A percentile compares a stretch with the other conserved stretches of the same genome.
phyloP scores from a whole-genome alignment of 148 eudicot genomes.

The Arbutus unedo region DNA sequence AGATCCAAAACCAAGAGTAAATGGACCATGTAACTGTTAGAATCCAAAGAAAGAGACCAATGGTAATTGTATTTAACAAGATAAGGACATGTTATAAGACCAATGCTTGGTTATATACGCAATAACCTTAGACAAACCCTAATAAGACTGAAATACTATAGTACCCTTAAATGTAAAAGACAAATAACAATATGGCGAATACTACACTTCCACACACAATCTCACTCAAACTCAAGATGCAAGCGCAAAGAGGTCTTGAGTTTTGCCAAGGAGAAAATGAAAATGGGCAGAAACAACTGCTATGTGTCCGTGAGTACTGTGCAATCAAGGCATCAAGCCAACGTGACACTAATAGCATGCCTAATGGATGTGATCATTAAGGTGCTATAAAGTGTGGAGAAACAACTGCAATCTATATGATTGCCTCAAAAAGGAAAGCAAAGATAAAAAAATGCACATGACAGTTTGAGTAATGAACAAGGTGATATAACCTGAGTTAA shows the following conservation, averaged over 20 bases:
- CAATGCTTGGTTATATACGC: not conserved
- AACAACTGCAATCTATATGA: not conserved
- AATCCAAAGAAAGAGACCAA: not conserved
- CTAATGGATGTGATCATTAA: not conserved
- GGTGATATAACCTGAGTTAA: constrained; percentile 5
- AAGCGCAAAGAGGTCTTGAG: not conserved
- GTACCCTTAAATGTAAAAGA: not conserved
- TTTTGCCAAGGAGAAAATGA: not conserved
- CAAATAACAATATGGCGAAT: not conserved
- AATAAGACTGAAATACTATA: not conserved
- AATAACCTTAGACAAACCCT: not conserved
- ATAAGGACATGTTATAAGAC: not conserved
- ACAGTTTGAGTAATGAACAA: not conserved
- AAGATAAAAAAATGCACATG: not conserved
- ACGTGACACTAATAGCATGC: not conserved
- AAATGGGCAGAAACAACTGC: not conserved
- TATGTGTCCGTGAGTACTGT: too few species aligned
- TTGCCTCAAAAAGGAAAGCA: not conserved
- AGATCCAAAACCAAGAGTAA: not conserved
- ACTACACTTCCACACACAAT: not conserved
- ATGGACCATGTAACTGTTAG: not conserved
- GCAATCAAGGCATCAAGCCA: too few species aligned
- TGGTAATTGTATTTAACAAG: not conserved
- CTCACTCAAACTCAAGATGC: not conserved
- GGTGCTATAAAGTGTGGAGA: not conserved